Base-by-base conservation (phyloP, 2,329 filamentous ascomycete species). In the Penicillium sp. region DNA sequence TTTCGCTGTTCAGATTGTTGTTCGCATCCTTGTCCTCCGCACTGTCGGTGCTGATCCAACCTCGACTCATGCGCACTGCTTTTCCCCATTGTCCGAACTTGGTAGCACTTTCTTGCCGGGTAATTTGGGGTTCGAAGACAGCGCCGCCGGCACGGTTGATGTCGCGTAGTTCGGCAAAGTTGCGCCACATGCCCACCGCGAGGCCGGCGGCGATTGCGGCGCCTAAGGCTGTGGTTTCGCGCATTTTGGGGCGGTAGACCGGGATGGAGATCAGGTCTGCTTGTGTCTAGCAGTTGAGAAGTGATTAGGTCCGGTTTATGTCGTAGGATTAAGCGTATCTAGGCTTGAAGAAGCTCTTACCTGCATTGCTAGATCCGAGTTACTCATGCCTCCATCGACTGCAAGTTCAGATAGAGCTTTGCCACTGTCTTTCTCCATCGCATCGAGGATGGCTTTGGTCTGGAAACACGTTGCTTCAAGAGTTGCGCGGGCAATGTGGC, bases 401-500 rank as follows among this genome's bases (percentile, higher is more conserved):
- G 91, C 89, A 47, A 97, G 83, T 67, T 89, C 86, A 61, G 87
- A 84, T 35, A 97, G 85, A 65, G 87, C 86, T 74, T 93, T 89
- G 38, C 89, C 88, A 57, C 89, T 93, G 79, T 96, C 93, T 69
- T 89, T 88, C 73, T 91, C 91, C 93, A 97, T 97, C 65, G 93
- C 92, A 73, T 95, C 89, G 26, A 97, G 85, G 71, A 97, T 96
- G 24, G 93, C 93, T 71, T 93, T 93, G 26, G 92, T 96, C 79
- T 97, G 93, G 83, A 91, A 96, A 81, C 93, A 96, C 40, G 91
- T 93, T 4, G 93, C 92, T 79, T 97, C 93, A 57, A 97, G 86
- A 0, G 93, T 96, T 38, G 93, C 93, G 63, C 93, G 89, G 49
- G 92, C 92, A 70, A 97, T 92, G 76, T 97, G 93, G 17, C 91